Evolutionary conservation across 2,329 filamentous ascomycete genomes (phyloP).

Genomic region (Alternaria brassicicola): DNA sequence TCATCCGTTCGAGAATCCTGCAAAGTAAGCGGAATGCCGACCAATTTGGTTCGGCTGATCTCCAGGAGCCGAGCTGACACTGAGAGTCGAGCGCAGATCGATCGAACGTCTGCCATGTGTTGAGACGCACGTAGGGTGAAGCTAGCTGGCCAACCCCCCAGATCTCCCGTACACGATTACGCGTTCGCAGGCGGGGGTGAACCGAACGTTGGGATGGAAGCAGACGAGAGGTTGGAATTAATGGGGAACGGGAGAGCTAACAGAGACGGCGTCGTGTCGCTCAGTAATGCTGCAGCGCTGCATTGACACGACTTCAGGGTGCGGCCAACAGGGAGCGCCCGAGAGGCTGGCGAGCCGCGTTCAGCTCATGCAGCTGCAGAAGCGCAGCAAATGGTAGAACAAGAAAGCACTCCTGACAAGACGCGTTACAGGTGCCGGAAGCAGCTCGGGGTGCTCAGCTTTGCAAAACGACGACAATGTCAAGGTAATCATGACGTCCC

Average conservation of each 20-base stretch:
- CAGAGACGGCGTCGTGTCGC: slow-evolving; percentile 15
- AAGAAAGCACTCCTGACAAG: slow-evolving; percentile 5
- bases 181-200: slow-evolving; percentile 23
- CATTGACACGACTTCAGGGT: slow-evolving; percentile 5
- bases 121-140: slow-evolving; percentile 22
- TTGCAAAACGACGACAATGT: neutral
- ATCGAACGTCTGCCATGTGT: slow-evolving; percentile 15
- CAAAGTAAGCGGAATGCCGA: slow-evolving; percentile 1
- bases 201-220: slow-evolving; percentile 9
- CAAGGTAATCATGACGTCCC: slow-evolving; percentile 2
- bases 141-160: slow-evolving; percentile 12
- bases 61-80: slow-evolving; percentile 2
- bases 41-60: neutral
- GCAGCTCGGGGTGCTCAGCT: neutral
- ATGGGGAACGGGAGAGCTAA: slow-evolving; percentile 31
- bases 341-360: slow-evolving; percentile 18
- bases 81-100: slow-evolving; percentile 4
- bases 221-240: slow-evolving; percentile 18
- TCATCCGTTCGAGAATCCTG: slow-evolving; percentile 2
- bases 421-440: neutral
- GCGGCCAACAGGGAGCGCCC: slow-evolving; percentile 6
- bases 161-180: slow-evolving; percentile 16
- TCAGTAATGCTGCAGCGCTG: slow-evolving; percentile 13
- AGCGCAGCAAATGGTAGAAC: neutral
- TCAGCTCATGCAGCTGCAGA: slow-evolving; percentile 12